Evolutionary conservation across 2,329 filamentous ascomycete genomes (phyloP).

Genomic region (Calonectria hongkongensis): DNA sequence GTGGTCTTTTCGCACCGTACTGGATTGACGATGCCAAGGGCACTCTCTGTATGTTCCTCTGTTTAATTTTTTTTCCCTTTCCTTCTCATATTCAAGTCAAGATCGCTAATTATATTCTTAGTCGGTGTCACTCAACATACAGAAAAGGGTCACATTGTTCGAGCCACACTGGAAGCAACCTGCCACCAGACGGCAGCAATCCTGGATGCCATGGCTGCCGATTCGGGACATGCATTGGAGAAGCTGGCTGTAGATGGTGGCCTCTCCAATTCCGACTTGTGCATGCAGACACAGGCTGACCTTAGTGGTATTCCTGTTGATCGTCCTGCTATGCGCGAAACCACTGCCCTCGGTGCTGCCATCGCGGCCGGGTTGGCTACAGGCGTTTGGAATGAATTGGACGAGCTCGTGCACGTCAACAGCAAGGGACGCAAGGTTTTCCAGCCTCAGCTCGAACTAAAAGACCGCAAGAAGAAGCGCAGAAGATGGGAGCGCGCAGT

Average conservation of each 20-base stretch:
- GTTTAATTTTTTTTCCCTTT: too few species aligned
- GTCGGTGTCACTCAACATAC: conserved; percentile 92
- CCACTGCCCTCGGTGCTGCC: conserved; percentile 90
- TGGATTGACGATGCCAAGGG: conserved; percentile 96
- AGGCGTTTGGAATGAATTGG: conserved; percentile 84
- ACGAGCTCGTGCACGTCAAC: conserved; percentile 84
- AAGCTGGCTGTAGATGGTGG: conserved; percentile 91
- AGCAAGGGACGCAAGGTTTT: conserved; percentile 82
- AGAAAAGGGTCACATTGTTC: conserved; percentile 88
- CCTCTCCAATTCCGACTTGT: conserved; percentile 90
- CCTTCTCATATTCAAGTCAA: background rate
- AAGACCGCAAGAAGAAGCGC: conserved; percentile 65
- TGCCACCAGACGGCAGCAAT: conserved; percentile 96
- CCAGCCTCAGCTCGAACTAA: conserved; percentile 75
- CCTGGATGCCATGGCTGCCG: conserved; percentile 91
- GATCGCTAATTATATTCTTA: conserved; percentile 53
- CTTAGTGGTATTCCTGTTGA: conserved; percentile 88
- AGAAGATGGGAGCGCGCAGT: conserved; percentile 75
- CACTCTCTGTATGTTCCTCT: conserved; percentile 80
- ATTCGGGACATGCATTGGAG: conserved; percentile 84
- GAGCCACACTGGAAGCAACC: conserved; percentile 91
- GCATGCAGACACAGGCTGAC: conserved; percentile 94
- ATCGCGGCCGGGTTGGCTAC: conserved; percentile 92
- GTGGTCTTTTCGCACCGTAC: conserved; percentile 92
- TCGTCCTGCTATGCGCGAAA: conserved; percentile 91